phyloP scores from a whole-genome alignment of 495 filamentous ascomycete species.

The Aspergillus heteromorphus region DNA sequence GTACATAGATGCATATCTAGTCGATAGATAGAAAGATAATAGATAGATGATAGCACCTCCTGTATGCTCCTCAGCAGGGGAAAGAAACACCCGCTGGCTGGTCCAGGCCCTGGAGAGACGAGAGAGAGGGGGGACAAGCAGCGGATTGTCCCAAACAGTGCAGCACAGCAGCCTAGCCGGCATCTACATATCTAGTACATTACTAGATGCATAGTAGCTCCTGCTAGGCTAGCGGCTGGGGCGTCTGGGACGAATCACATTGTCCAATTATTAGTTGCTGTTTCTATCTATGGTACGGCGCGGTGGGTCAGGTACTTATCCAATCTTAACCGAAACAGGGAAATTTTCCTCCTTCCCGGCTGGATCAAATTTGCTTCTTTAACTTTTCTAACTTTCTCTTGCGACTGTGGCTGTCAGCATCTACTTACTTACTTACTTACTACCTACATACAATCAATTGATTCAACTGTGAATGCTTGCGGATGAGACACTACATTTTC shows the following conservation, averaged over 20 bases:
- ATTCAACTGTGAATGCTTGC: not conserved
- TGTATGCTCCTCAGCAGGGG: not conserved
- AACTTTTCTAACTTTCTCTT: not conserved
- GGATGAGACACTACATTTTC: not conserved
- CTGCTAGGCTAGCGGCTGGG: not conserved
- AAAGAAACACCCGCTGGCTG: not conserved
- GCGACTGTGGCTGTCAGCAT: not conserved
- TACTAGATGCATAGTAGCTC: too few relatives aligned
- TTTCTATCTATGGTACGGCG: slow-evolving; percentile 13
- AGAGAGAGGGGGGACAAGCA: slow-evolving; percentile 5
- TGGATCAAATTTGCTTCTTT: not conserved
- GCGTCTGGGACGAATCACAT: slow-evolving; percentile 8
- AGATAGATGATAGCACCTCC: not conserved
- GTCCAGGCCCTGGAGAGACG: slow-evolving; percentile 8
- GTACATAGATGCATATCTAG: too few relatives aligned
- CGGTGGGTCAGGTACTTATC: slow-evolving; percentile 8
- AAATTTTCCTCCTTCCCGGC: not conserved
- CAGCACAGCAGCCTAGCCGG: not conserved
- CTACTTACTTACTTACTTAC: too few relatives aligned
- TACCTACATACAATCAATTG: too few relatives aligned
- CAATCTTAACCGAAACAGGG: slow-evolving; percentile 7
- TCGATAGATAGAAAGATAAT: too few relatives aligned
- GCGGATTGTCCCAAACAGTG: slow-evolving; percentile 12
- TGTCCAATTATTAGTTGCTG: slow-evolving; percentile 7
- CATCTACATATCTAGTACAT: too few relatives aligned